phyloP scores from a whole-genome alignment of 805 yeast genomes.

The Saturnispora galanensis region DNA sequence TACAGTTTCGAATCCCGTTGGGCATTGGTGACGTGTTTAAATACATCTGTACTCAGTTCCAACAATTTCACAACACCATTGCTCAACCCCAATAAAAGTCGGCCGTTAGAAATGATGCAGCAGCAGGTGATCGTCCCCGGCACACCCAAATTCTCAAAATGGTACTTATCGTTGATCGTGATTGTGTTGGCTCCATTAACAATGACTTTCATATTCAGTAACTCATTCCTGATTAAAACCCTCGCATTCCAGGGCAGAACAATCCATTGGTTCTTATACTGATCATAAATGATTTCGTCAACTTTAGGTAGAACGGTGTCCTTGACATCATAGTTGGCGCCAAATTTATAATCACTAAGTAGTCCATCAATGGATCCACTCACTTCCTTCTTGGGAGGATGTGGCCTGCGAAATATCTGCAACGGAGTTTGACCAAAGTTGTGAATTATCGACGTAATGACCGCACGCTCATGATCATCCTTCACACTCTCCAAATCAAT shows the following conservation, averaged over 20 bases:
- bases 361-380: constrained; percentile 5
- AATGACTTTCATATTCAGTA: constrained; percentile 8
- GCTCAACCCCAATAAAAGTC: constrained; percentile 40
- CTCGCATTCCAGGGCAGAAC: constrained; percentile 26
- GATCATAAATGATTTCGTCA: constrained; percentile 22
- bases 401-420: constrained; percentile 61
- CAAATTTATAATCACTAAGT: constrained; percentile 12
- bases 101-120: constrained; percentile 30
- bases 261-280: constrained; percentile 38
- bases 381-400: constrained; percentile 40
- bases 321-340: neutral
- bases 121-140: constrained; percentile 29
- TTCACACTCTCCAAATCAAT: constrained; percentile 63
- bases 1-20: constrained; percentile 15
- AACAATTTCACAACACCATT: constrained; percentile 50
- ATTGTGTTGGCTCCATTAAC: constrained; percentile 13
- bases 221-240: constrained; percentile 1
- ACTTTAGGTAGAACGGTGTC: neutral
- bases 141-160: constrained; percentile 35
- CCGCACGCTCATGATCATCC: constrained; percentile 64
- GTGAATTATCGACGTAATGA: constrained; percentile 76
- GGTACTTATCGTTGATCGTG: constrained; percentile 28
- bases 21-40: constrained; percentile 34
- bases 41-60: constrained; percentile 12
- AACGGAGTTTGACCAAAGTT: constrained; percentile 89